A percentile compares a stretch with the other conserved stretches of the same genome.
Evolutionary conservation across 2,329 filamentous ascomycete genomes (phyloP).

Genomic region (Cadophora sp.): DNA sequence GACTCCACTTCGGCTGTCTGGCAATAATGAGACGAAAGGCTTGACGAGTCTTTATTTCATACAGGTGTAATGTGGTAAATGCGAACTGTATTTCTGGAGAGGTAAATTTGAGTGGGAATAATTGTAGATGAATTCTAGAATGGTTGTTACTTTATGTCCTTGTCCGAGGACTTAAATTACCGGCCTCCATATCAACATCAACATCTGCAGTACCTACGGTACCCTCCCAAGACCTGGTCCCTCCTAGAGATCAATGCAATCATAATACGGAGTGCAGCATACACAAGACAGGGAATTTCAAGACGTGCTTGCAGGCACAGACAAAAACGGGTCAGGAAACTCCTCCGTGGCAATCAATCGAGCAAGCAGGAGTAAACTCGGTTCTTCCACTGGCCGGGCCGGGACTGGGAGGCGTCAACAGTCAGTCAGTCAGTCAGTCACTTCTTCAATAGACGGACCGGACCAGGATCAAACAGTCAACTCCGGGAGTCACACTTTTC

Average conservation of each 20-base stretch:
- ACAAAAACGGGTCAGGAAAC: slow-evolving; percentile 10
- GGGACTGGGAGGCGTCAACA: no score
- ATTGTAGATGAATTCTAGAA: not conserved
- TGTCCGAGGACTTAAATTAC: not conserved
- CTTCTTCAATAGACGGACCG: no score
- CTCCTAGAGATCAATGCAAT: slow-evolving; percentile 7
- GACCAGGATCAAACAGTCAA: no score
- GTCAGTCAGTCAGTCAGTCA: no score
- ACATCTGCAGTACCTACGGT: no score
- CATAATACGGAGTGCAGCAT: not conserved
- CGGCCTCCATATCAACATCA: no score
- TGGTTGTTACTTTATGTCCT: not conserved
- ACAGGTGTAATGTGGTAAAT: not conserved
- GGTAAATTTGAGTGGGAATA: not conserved
- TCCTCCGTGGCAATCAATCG: not conserved
- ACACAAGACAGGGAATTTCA: not conserved
- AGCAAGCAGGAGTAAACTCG: no score
- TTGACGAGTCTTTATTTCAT: not conserved
- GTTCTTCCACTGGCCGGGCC: no score
- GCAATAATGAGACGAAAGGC: slow-evolving; percentile 1
- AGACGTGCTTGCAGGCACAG: not conserved
- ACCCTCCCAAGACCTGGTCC: not conserved
- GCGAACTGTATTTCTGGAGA: not conserved
- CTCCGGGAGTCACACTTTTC: not conserved
- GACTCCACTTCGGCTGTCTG: not conserved